A percentile compares a stretch with the other conserved stretches of the same genome.
These are phyloP conservation scores for Rhinocladiella similis DNA, from an alignment of 2,329 filamentous ascomycete genomes.

Conservation along the genomic window DNA sequence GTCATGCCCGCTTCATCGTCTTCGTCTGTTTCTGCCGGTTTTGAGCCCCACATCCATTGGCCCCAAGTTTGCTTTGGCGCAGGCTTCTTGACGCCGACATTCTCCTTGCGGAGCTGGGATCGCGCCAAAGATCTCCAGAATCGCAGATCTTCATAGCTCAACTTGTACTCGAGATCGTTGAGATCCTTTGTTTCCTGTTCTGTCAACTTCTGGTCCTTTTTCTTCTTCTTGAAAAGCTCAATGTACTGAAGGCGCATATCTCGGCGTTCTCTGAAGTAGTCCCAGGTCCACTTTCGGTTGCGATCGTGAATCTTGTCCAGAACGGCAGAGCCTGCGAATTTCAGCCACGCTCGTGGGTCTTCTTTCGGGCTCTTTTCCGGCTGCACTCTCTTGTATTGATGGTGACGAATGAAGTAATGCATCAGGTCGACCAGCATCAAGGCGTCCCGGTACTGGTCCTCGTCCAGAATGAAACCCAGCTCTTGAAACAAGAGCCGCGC, in stretches of 20 bases:
- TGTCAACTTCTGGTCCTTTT: slow-evolving; percentile 68
- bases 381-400: slow-evolving; percentile 92
- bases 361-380: slow-evolving; percentile 83
- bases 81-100: slow-evolving; percentile 78
- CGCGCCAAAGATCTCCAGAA: slow-evolving; percentile 96
- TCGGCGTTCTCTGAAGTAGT: slow-evolving; percentile 86
- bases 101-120: slow-evolving; percentile 93
- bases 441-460: slow-evolving; percentile 94
- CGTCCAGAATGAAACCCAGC: slow-evolving; percentile 94
- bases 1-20: slow-evolving; percentile 81
- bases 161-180: slow-evolving; percentile 77
- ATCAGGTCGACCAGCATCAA: slow-evolving; percentile 98
- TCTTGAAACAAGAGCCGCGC: slow-evolving; percentile 92
- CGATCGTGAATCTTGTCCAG: slow-evolving; percentile 92
- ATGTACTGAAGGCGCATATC: slow-evolving; percentile 90
- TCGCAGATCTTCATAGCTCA: slow-evolving; percentile 89
- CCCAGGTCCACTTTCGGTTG: slow-evolving; percentile 94
- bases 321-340: slow-evolving; percentile 86
- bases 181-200: slow-evolving; percentile 71
- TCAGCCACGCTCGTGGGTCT: slow-evolving; percentile 87
- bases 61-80: slow-evolving; percentile 77
- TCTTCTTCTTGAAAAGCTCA: slow-evolving; percentile 92
- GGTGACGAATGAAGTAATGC: slow-evolving; percentile 96
- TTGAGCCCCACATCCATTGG: slow-evolving; percentile 86
- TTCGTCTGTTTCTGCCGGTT: slow-evolving; percentile 60